These are phyloP conservation scores for Aspergillus candidus DNA, from an alignment of 2,329 filamentous ascomycete genomes.

Conservation along the genomic window DNA sequence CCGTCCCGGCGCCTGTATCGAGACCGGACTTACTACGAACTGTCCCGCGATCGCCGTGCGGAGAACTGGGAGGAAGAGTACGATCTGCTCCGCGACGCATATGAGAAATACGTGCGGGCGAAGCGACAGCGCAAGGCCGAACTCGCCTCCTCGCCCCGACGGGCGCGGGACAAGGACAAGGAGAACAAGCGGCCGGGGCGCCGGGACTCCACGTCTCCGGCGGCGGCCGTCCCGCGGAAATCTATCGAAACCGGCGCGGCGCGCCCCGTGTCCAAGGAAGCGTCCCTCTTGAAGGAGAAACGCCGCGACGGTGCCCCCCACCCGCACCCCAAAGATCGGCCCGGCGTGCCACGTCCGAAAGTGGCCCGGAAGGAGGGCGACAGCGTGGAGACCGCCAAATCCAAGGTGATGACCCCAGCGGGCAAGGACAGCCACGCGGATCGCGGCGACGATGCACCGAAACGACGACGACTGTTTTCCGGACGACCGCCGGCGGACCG, in stretches of 20 bases:
- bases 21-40: conserved; percentile 78
- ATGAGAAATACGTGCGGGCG: conserved; percentile 31
- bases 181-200: conserved; percentile 29
- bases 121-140: conserved; percentile 31
- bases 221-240: conserved; percentile 26
- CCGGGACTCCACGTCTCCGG: conserved; percentile 37
- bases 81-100: conserved; percentile 66
- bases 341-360: conserved; percentile 18
- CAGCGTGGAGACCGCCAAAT: conserved; percentile 21
- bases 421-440: conserved; percentile 29
- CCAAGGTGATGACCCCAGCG: conserved; percentile 20
- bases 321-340: conserved; percentile 22
- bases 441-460: conserved; percentile 32
- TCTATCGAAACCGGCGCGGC: conserved; percentile 25
- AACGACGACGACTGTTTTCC: conserved; percentile 36
- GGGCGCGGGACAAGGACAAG: conserved; percentile 36
- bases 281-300: conserved; percentile 20
- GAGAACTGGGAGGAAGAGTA: conserved; percentile 88
- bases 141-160: conserved; percentile 31
- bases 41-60: conserved; percentile 74
- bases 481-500: conserved; percentile 37
- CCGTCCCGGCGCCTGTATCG: conserved; percentile 67
- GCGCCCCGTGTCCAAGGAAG: conserved; percentile 21
- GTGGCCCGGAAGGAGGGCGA: conserved; percentile 20
- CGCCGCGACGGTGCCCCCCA: conserved; percentile 18